Percentiles rank a stretch among this genome's conserved stretches.
Evolutionary conservation across 2,329 filamentous ascomycete genomes (phyloP).

Genomic region (Lachnum nothofagi): DNA sequence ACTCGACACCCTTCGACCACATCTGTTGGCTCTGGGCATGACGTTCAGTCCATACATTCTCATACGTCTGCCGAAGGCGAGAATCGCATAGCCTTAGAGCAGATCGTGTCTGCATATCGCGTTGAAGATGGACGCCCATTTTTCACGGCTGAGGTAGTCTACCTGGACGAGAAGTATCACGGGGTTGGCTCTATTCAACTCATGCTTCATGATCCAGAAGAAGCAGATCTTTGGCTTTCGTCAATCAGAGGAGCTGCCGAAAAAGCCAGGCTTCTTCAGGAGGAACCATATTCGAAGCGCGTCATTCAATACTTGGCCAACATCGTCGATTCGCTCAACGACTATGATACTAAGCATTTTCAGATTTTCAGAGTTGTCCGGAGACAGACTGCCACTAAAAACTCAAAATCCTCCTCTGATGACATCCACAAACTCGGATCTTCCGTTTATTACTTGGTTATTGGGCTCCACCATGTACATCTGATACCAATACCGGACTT

Average conservation of each 20-base stretch:
- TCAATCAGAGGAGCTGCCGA: conserved; percentile 56
- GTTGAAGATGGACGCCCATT: conserved; percentile 63
- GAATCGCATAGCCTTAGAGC: conserved; percentile 53
- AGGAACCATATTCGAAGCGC: conserved; percentile 49
- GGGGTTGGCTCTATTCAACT: conserved; percentile 58
- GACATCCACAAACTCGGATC: conserved; percentile 61
- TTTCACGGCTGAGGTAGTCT: conserved; percentile 62
- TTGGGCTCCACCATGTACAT: conserved; percentile 66
- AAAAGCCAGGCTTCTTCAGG: conserved; percentile 47
- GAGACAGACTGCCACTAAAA: conserved; percentile 50
- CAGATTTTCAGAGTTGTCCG: conserved; percentile 65
- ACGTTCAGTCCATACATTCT: conserved; percentile 49
- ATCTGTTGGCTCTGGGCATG: conserved; percentile 57
- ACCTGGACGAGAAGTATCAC: conserved; percentile 59
- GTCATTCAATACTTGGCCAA: conserved; percentile 59
- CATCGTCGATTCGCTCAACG: conserved; percentile 58
- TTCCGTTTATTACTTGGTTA: conserved; percentile 61
- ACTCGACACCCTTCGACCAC: conserved; percentile 52
- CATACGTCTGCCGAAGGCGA: conserved; percentile 48
- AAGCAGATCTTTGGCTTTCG: conserved; percentile 60
- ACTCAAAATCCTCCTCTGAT: conserved; percentile 55
- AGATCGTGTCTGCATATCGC: conserved; percentile 62
- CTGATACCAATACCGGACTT: conserved; percentile 60
- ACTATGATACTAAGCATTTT: conserved; percentile 64
- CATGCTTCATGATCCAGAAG: conserved; percentile 58